phyloP scores from a whole-genome alignment of 441 rosid genomes.

The Adansonia madagascariensis region DNA sequence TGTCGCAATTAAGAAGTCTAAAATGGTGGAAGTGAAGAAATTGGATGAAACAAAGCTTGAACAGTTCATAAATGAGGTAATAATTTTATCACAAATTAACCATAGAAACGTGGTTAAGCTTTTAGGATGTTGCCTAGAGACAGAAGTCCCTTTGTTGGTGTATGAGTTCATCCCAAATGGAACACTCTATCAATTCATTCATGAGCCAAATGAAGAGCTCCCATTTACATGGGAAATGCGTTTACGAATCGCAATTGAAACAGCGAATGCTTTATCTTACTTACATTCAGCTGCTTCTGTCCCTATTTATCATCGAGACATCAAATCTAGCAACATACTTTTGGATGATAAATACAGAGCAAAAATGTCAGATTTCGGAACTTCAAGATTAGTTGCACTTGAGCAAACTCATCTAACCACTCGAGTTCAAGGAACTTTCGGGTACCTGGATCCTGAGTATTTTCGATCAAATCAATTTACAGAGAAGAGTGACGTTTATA shows the following conservation, averaged over 20 bases:
- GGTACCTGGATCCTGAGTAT: not conserved
- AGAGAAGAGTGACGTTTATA: too few species aligned
- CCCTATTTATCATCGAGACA: conserved; percentile 16
- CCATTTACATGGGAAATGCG: not conserved
- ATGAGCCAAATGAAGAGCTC: not conserved
- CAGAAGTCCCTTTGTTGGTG: not conserved
- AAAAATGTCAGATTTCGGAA: not conserved
- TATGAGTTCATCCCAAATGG: conserved; percentile 5
- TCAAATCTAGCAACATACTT: not conserved
- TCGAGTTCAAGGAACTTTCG: conserved; percentile 4
- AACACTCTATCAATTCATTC: not conserved
- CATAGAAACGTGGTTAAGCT: too few species aligned
- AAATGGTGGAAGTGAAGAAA: not conserved
- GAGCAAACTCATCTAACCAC: conserved; percentile 3
- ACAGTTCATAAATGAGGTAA: not conserved
- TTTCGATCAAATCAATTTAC: too few species aligned
- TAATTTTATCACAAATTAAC: too few species aligned
- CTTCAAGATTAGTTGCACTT: not conserved
- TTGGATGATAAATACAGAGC: not conserved
- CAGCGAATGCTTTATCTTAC: not conserved
- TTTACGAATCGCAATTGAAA: too few species aligned
- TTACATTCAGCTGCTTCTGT: not conserved
- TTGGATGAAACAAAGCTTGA: not conserved
- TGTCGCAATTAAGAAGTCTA: conserved; percentile 39
- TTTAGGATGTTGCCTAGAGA: not conserved